Evolutionary conservation across 371 early-diverging fungal species (phyloP).

Genomic region (Rhizopus sp.): DNA sequence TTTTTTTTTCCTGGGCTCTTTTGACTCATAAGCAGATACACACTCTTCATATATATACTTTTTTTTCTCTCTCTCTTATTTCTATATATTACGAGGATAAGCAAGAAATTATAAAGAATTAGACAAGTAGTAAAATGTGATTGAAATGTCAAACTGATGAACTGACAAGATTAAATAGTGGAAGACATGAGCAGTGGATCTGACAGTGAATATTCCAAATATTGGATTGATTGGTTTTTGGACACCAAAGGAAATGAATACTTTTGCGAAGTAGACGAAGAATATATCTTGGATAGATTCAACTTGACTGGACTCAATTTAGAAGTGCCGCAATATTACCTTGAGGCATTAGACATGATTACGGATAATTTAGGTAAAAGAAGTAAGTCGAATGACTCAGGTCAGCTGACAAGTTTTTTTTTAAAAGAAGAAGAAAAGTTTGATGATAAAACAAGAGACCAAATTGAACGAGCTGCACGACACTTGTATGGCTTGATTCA

Average conservation of each 20-base stretch:
- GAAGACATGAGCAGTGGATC: slow-evolving; percentile 51
- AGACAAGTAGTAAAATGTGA: no score
- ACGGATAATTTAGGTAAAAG: slow-evolving; percentile 69
- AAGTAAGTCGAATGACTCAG: neutral
- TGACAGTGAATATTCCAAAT: slow-evolving; percentile 63
- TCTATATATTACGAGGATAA: no score
- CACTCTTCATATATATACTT: no score
- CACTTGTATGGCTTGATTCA: slow-evolving; percentile 92
- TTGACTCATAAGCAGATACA: no score
- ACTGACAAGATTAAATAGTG: neutral
- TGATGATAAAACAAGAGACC: slow-evolving; percentile 64
- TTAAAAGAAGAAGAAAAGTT: slow-evolving; percentile 56
- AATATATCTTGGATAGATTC: slow-evolving; percentile 92
- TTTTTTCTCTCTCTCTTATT: no score
- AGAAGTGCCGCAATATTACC: slow-evolving; percentile 73
- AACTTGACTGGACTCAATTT: slow-evolving; percentile 86
- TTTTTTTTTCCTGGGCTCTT: slow-evolving; percentile 1
- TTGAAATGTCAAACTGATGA: no score
- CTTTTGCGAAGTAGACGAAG: slow-evolving; percentile 92
- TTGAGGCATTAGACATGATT: slow-evolving; percentile 86
- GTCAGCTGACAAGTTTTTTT: neutral
- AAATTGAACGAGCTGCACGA: slow-evolving; percentile 71
- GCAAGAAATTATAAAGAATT: no score
- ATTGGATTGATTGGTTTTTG: slow-evolving; percentile 83
- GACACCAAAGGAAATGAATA: slow-evolving; percentile 84